phyloP scores from a whole-genome alignment of 2,329 filamentous ascomycete genomes.

The Epichloe coenophiala region DNA sequence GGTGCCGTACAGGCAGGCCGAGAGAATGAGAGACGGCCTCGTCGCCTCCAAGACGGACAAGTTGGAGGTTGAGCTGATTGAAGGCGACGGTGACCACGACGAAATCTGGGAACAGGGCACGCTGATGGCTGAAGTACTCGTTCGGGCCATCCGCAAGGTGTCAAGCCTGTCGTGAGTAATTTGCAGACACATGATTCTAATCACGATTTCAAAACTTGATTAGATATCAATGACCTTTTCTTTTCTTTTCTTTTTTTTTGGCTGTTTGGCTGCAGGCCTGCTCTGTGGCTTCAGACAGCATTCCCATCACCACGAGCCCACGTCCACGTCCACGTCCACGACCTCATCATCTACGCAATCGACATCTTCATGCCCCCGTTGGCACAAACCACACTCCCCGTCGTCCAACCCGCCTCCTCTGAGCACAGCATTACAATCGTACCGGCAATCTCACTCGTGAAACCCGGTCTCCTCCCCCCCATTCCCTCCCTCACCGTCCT shows the following conservation, averaged over 20 bases:
- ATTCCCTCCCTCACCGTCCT: slow-evolving; percentile 18
- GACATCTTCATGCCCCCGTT: slow-evolving; percentile 41
- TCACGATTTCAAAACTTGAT: neutral
- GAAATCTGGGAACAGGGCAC: slow-evolving; percentile 2
- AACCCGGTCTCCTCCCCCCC: slow-evolving; percentile 21
- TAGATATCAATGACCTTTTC: neutral
- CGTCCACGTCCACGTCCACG: too few relatives aligned
- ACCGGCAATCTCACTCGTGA: slow-evolving; percentile 47
- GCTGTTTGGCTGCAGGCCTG: too few relatives aligned
- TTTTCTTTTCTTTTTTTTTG: too few relatives aligned
- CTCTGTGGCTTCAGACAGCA: too few relatives aligned
- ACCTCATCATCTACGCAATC: slow-evolving; percentile 13
- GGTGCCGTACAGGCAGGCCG: slow-evolving; percentile 6
- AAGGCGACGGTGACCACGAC: slow-evolving; percentile 3
- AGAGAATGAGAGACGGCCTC: slow-evolving; percentile 4
- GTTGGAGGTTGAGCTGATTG: neutral
- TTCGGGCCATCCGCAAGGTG: neutral
- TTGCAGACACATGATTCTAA: neutral
- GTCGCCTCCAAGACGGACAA: neutral
- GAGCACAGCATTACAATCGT: slow-evolving; percentile 59
- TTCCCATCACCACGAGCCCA: too few relatives aligned
- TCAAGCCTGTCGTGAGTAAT: neutral
- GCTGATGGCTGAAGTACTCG: neutral
- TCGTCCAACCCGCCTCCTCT: slow-evolving; percentile 53
- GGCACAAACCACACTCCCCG: slow-evolving; percentile 57